Evolutionary conservation across 148 eudicot genomes (phyloP), one percentile per base, ranked within the genome.

Genomic region (Fagopyrum tataricum): DNA sequence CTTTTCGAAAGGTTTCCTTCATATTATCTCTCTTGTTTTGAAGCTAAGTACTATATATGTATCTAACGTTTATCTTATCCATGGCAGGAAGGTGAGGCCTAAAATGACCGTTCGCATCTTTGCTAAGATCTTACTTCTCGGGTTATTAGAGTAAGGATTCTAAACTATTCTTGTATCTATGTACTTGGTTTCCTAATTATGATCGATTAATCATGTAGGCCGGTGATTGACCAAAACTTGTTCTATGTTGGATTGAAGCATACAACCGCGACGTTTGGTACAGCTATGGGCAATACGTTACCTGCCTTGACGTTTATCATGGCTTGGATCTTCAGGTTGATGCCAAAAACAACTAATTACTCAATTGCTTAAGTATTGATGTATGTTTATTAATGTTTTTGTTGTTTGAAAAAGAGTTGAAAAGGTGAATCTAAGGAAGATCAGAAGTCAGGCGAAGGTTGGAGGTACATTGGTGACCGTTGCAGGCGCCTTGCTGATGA

Each of bases 401-500:
- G 21, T 0, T 51, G n/a, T 2, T 8, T 58, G n/a, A n/a, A 2
- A 23, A 58, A 59, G 66, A n/a, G 39, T 59, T 9, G 66, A 59
- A 31, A 84, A 75, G 74, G 92, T 93, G 61, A 87, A 85, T 41
- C 3, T 93, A 0, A 85, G 43, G 74, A 81, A 40, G 7, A 7
- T 79, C 14, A 83, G 76, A 4, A 85, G 95, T 76, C 84, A 85
- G 48, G 98, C 97, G 3, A 93, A 93, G 82, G 71, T 93, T 7
- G 44, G 77, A 6, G 98, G 98, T 68, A 93, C 98, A 4, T 0
- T 91, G 4, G 89, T 86, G 24, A 89, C 97, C 0, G 82, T 93
- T 11, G 88, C 84, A 23, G 98, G 98, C 55, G 98, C 98, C 8
- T 89, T 84, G 82, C 44, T 89, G 8, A 89, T 93, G 98, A 89